Evolutionary conservation across 139 green algal species (phyloP).

Genomic region (Chlorella sorokiniana): DNA sequence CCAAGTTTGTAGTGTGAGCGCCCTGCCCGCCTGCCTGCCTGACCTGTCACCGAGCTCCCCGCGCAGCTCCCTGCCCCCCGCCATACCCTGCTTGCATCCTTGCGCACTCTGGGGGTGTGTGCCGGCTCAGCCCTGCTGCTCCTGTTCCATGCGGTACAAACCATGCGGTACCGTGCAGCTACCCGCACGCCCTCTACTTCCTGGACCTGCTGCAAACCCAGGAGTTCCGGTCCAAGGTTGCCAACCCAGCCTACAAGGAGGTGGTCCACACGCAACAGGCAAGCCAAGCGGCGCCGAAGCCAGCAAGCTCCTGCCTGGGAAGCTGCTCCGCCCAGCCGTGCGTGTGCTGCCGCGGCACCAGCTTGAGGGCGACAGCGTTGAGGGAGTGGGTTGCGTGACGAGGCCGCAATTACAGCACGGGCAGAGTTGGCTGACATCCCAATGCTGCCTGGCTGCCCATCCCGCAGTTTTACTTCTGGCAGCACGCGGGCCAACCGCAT

Average conservation of each 20-base stretch:
- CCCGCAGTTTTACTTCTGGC: constrained; percentile 81
- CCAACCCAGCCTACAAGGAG: constrained; percentile 63
- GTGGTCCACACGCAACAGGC: constrained; percentile 60
- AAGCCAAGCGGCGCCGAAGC: too few relatives aligned
- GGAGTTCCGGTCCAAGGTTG: constrained; percentile 80
- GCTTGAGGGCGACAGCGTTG: too few relatives aligned
- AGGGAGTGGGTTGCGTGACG: too few relatives aligned
- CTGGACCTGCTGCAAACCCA: constrained; percentile 77
- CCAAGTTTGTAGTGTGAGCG: constrained; percentile 73
- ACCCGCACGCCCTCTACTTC: constrained; percentile 86
- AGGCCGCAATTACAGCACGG: too few relatives aligned
- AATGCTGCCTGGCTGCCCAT: constrained; percentile 56
- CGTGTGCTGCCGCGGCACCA: too few relatives aligned
- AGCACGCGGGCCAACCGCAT: constrained; percentile 71
- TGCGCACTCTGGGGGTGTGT: background rate
- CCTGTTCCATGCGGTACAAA: too few relatives aligned
- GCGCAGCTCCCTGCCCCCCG: background rate
- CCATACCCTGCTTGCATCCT: background rate
- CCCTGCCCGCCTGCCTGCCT: too few relatives aligned
- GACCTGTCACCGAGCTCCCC: background rate
- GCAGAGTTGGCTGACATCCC: too few relatives aligned
- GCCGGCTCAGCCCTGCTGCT: background rate
- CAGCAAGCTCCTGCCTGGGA: too few relatives aligned
- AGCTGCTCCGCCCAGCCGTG: too few relatives aligned
- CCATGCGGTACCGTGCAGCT: constrained; percentile 67